Conservation (phyloP, 768 basidiomycete species). For the Phlegmacium glaucopus region DNA sequence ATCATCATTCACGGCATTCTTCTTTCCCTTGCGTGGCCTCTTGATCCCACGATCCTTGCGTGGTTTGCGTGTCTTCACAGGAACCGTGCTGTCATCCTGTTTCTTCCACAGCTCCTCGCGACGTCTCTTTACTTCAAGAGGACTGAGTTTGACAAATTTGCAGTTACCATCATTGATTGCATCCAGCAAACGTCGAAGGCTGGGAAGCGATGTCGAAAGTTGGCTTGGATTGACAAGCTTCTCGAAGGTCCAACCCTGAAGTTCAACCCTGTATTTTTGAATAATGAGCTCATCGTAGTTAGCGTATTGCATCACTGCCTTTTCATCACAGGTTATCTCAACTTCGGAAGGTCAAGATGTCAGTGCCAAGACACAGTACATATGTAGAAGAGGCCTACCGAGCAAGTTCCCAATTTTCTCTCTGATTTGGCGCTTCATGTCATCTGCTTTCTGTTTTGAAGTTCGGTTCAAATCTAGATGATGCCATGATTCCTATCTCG, state of each 20-base stretch:
- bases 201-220: slow-evolving; percentile 2
- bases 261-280: slow-evolving; percentile 9
- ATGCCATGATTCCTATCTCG: too few species aligned
- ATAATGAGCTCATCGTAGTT: slow-evolving; percentile 15
- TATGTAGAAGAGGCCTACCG: not conserved
- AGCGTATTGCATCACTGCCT: slow-evolving; percentile 15
- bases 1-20: not conserved
- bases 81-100: not conserved
- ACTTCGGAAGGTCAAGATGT: not conserved
- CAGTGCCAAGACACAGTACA: not conserved
- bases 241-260: slow-evolving; percentile 15
- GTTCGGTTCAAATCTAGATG: not conserved
- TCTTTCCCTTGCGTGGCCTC: not conserved
- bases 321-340: slow-evolving; percentile 4
- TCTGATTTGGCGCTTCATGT: not conserved
- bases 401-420: not conserved
- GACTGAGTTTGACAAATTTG: slow-evolving; percentile 4
- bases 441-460: slow-evolving; percentile 3
- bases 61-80: not conserved
- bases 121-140: not conserved
- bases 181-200: not conserved
- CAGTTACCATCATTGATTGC: slow-evolving; percentile 1
- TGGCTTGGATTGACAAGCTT: slow-evolving; percentile 8
- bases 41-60: not conserved
- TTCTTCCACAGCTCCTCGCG: not conserved